Evolutionary conservation across 179 eudicot genomes (phyloP).

Genomic region (Nepenthes alata): DNA sequence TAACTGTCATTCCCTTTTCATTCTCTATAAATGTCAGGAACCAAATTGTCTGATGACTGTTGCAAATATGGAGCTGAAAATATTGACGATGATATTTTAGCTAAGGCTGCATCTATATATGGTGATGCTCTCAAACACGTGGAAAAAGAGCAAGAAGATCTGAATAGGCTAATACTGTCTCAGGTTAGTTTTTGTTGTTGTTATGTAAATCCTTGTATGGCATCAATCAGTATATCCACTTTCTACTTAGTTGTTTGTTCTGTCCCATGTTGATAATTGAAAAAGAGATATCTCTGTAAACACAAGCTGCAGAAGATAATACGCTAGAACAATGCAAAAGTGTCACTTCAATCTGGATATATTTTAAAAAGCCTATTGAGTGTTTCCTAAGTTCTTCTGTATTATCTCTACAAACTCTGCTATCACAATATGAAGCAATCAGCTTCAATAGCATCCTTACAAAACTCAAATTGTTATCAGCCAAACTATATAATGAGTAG

Average conservation of each 20-base stretch:
- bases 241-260: background rate
- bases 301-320: background rate
- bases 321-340: background rate
- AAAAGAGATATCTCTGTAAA: background rate
- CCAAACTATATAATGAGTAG: too few relatives aligned
- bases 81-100: slow-evolving; percentile 58
- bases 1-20: too few relatives aligned
- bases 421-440: too few relatives aligned
- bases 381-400: too few relatives aligned
- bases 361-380: too few relatives aligned
- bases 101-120: slow-evolving; percentile 88
- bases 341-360: background rate
- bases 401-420: too few relatives aligned
- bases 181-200: slow-evolving; percentile 34
- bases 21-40: slow-evolving; percentile 32
- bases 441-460: too few relatives aligned
- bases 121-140: slow-evolving; percentile 90
- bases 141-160: slow-evolving; percentile 88
- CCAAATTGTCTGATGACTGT: slow-evolving; percentile 92
- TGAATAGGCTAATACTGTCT: slow-evolving; percentile 46
- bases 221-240: background rate
- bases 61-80: slow-evolving; percentile 86
- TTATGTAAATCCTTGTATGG: background rate
- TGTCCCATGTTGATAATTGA: background rate
- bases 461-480: too few relatives aligned